Conservation (phyloP, 208 protist genomes). For the Dictyostelium gargantuum region DNA sequence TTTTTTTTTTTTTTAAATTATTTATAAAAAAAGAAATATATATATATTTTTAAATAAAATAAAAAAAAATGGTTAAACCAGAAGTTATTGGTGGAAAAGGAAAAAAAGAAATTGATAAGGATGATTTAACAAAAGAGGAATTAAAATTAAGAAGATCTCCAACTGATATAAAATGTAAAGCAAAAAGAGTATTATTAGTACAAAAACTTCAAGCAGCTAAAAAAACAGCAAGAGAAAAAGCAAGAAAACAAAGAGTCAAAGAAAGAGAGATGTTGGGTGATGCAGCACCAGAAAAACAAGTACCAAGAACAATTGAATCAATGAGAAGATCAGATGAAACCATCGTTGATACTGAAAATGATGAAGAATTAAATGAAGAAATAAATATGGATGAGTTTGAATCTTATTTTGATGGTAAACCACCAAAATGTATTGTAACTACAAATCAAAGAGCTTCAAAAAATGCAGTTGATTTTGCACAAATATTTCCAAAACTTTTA, state of each 20-base stretch:
- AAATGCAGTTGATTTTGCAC: conserved; percentile 74
- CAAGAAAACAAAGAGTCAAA: conserved; percentile 35
- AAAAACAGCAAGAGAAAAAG: background rate
- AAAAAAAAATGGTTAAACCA: background rate
- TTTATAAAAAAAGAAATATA: background rate
- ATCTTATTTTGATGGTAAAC: conserved; percentile 82
- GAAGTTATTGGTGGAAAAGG: no score
- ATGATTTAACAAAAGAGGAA: background rate
- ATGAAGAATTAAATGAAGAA: conserved; percentile 84
- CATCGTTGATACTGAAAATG: conserved; percentile 84
- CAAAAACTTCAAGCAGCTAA: conserved; percentile 11
- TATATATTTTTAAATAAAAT: background rate
- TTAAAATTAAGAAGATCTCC: conserved; percentile 30
- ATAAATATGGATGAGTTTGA: conserved; percentile 86
- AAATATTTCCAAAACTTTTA: conserved; percentile 81
- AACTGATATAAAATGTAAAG: conserved; percentile 60
- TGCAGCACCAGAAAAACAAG: conserved; percentile 1
- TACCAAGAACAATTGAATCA: conserved; percentile 86
- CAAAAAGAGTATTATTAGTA: background rate
- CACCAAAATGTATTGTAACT: conserved; percentile 85
- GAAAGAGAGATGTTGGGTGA: conserved; percentile 40
- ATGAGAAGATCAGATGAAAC: conserved; percentile 87
- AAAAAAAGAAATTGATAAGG: background rate
- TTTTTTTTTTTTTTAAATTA: background rate
- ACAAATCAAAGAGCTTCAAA: conserved; percentile 75